Base-by-base conservation (phyloP, 768 basidiomycete species). In the Macrocybe gigantea region DNA sequence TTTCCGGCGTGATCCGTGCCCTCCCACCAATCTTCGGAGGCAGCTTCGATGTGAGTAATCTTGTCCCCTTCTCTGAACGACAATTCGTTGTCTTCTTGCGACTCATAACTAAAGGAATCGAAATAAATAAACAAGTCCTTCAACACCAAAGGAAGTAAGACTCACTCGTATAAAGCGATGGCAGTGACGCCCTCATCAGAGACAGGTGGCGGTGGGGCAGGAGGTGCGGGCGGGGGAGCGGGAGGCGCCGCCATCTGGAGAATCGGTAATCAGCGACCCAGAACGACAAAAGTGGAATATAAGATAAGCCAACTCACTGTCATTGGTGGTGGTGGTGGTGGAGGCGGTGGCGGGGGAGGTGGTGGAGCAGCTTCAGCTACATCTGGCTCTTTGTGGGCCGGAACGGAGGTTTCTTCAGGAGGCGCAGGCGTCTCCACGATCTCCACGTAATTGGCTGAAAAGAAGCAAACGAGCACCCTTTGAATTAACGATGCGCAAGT, bases 1-100 rank as follows among this genome's bases (percentile, higher is more conserved):
- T 77, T 67, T 1, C 85, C 85, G 46, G 70, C 60, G 32, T 60
- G 42, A 54, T 79, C 77, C 56, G 66, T 77, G 3, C 90, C 89
- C 53, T 82, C 73, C 90, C 90, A 93, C 91, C 90, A 93, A 55
- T 90, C 90, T n/a, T 91, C 89, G 7, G 80, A 83, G 5, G 80
- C 82, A 45, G 84, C 81, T 58, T 91, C 88, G 45, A 96, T 88
- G 47, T 85, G 73, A 12, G 71, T 74, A 60, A 96, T 88, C 48
- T 71, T 67, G 33, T 93, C 93, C 29, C 89, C 90, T 62, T 92
- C 93, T 31, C 62, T 69, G 77, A 97, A 92, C 3, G 83, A 75
- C 30, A 96, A 67, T 60, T 96, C 93, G 59, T 97, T 96, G 55
- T 93, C 92, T 60, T 96, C 93, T 0, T 80, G 80, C 0, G 93